phyloP scores from a whole-genome alignment of 2,329 filamentous ascomycete species.

The Pestalotiopsis sp. region DNA sequence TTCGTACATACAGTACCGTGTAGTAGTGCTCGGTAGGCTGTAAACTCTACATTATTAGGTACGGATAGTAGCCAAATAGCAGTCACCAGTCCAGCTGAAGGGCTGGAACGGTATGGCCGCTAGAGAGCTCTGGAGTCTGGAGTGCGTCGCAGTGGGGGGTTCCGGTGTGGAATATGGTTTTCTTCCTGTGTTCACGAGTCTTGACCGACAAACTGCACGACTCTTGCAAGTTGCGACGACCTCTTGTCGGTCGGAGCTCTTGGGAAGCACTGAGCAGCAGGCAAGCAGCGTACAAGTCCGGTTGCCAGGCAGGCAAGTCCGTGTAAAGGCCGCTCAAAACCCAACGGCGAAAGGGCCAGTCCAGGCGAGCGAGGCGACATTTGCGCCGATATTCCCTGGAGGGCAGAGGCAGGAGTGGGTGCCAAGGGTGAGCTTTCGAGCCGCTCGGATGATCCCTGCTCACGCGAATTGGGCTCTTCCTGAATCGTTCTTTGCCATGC shows the following conservation, averaged over 20 bases:
- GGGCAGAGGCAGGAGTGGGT: not conserved
- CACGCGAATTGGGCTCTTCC: slow-evolving; percentile 8
- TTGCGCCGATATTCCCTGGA: not conserved
- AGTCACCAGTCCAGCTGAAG: not conserved
- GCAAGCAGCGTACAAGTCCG: not conserved
- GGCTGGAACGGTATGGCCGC: not conserved
- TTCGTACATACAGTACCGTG: too few relatives aligned
- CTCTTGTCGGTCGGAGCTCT: not conserved
- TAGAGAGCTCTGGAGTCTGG: slow-evolving; percentile 2
- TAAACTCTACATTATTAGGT: not conserved
- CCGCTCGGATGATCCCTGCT: slow-evolving; percentile 9
- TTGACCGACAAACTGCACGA: not conserved
- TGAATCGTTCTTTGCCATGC: slow-evolving; percentile 9
- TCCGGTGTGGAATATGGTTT: not conserved
- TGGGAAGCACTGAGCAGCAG: not conserved
- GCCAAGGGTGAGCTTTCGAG: not conserved
- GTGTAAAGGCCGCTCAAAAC: slow-evolving; percentile 3
- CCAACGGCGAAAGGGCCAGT: not conserved
- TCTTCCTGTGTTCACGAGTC: not conserved
- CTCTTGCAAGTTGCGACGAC: not conserved
- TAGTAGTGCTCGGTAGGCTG: not conserved
- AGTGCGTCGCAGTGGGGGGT: not conserved
- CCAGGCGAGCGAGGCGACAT: not conserved
- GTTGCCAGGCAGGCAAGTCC: not conserved
- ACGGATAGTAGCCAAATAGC: not conserved